phyloP scores from a whole-genome alignment of 495 filamentous ascomycete species.

The Penicillium diatomitis region DNA sequence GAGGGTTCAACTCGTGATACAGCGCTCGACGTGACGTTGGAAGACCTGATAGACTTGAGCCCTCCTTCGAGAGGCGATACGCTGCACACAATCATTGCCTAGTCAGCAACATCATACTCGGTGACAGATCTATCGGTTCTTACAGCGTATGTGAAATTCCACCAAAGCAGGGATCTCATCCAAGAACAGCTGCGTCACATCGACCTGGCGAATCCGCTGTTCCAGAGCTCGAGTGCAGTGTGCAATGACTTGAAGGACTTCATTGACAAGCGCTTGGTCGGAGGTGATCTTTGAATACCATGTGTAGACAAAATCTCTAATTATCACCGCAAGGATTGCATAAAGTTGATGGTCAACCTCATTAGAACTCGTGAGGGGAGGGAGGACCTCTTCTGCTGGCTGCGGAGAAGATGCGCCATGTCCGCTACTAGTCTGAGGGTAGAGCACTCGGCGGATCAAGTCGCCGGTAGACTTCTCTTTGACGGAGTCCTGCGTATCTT shows the following conservation, averaged over 20 bases:
- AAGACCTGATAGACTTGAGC: slow-evolving; percentile 35
- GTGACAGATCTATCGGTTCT: slow-evolving; percentile 19
- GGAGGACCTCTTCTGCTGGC: slow-evolving; percentile 70
- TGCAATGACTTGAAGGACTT: slow-evolving; percentile 80
- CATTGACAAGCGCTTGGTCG: slow-evolving; percentile 76
- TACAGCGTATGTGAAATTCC: slow-evolving; percentile 73
- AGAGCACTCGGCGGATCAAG: slow-evolving; percentile 60
- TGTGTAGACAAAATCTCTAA: slow-evolving; percentile 77
- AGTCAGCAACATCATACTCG: slow-evolving; percentile 1
- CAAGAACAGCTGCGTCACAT: slow-evolving; percentile 71
- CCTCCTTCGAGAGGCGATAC: slow-evolving; percentile 47
- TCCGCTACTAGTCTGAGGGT: slow-evolving; percentile 38
- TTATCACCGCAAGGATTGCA: slow-evolving; percentile 77
- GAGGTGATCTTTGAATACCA: slow-evolving; percentile 93
- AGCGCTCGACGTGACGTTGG: slow-evolving; percentile 45
- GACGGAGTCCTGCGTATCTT: slow-evolving; percentile 27
- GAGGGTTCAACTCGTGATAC: slow-evolving; percentile 76
- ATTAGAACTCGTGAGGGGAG: slow-evolving; percentile 86
- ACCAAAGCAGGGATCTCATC: slow-evolving; percentile 84
- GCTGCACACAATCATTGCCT: slow-evolving; percentile 15
- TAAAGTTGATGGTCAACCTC: slow-evolving; percentile 89
- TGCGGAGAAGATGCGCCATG: slow-evolving; percentile 36
- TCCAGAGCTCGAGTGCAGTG: slow-evolving; percentile 83
- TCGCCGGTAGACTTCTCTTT: slow-evolving; percentile 49
- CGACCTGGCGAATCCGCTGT: slow-evolving; percentile 69